These are phyloP conservation scores for Aspergillus latus DNA, from an alignment of 2,329 filamentous ascomycete genomes.

Conservation along the genomic window DNA sequence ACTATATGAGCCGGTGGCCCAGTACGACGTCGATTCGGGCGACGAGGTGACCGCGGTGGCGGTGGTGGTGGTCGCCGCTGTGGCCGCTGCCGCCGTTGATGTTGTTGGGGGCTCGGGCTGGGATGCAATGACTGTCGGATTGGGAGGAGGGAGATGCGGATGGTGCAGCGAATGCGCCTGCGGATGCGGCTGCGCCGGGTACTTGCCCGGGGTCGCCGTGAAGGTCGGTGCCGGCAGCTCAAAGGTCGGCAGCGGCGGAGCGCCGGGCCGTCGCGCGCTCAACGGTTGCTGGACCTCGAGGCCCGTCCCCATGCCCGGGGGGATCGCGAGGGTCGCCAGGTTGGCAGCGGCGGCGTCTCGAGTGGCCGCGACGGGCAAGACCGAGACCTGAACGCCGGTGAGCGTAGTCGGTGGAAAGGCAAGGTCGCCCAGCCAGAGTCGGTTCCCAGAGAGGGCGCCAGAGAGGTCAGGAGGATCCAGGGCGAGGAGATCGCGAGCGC, in stretches of 20 bases:
- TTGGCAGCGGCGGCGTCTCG: constrained; percentile 48
- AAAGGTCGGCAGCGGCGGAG: constrained; percentile 67
- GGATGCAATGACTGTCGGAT: constrained; percentile 60
- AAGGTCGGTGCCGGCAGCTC: constrained; percentile 63
- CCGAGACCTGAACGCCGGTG: constrained; percentile 19
- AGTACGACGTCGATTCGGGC: constrained; percentile 53
- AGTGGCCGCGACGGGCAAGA: background rate
- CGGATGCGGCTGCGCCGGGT: constrained; percentile 21
- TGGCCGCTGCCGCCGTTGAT: constrained; percentile 39
- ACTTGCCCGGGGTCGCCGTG: constrained; percentile 50
- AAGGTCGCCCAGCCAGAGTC: constrained; percentile 39
- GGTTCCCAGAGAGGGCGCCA: constrained; percentile 46
- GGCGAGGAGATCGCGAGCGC: constrained; percentile 42
- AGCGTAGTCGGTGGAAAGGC: constrained; percentile 22
- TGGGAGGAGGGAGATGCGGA: constrained; percentile 46
- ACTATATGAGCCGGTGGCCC: constrained; percentile 61
- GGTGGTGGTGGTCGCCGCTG: constrained; percentile 26
- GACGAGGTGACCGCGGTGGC: constrained; percentile 34
- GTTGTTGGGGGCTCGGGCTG: constrained; percentile 61
- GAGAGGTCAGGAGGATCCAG: constrained; percentile 51
- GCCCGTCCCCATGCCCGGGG: constrained; percentile 62
- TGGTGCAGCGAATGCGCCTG: constrained; percentile 8
- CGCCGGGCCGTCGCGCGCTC: constrained; percentile 68
- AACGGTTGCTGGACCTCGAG: constrained; percentile 62
- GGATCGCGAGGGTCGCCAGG: constrained; percentile 64